Percentiles rank a stretch among this genome's conserved stretches.
These are phyloP conservation scores for Malbranchea cinnamomea DNA, from an alignment of 2,329 filamentous ascomycete genomes.

Conservation along the genomic window DNA sequence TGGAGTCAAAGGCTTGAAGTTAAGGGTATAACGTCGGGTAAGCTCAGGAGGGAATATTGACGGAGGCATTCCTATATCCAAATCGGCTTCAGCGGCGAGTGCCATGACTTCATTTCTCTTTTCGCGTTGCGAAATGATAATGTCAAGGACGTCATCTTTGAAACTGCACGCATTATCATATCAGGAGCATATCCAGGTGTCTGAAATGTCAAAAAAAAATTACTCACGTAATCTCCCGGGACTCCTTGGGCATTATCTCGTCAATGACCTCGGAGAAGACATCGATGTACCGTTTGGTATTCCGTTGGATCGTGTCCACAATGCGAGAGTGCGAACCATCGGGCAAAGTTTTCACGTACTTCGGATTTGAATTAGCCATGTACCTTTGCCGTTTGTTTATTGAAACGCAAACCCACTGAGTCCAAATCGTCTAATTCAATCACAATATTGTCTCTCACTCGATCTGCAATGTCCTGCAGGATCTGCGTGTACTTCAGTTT, in stretches of 20 bases:
- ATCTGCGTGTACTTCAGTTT: slow-evolving; percentile 80
- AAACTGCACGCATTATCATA: slow-evolving; percentile 43
- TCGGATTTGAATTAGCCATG: no score
- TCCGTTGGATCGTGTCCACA: slow-evolving; percentile 71
- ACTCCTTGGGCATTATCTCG: slow-evolving; percentile 65
- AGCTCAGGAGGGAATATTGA: slow-evolving; percentile 83
- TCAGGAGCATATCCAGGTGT: slow-evolving; percentile 1
- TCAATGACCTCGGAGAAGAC: slow-evolving; percentile 80
- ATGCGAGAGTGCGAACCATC: slow-evolving; percentile 51
- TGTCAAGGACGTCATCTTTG: slow-evolving; percentile 94
- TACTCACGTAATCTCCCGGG: slow-evolving; percentile 57
- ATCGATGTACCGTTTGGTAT: slow-evolving; percentile 92
- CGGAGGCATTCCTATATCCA: slow-evolving; percentile 50
- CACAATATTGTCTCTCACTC: slow-evolving; percentile 58
- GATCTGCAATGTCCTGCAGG: slow-evolving; percentile 74
- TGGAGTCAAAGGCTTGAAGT: slow-evolving; percentile 82
- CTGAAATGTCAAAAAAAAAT: not conserved
- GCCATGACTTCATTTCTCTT: slow-evolving; percentile 67
- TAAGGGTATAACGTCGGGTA: slow-evolving; percentile 83
- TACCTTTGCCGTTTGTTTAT: no score
- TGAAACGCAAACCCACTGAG: slow-evolving; percentile 35
- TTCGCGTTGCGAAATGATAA: slow-evolving; percentile 84
- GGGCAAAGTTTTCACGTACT: slow-evolving; percentile 63
- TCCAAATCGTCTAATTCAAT: slow-evolving; percentile 83
- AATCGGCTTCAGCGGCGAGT: slow-evolving; percentile 48